Base-by-base conservation (phyloP, 1,139 yeast species). In the Zygoascus sp. region DNA sequence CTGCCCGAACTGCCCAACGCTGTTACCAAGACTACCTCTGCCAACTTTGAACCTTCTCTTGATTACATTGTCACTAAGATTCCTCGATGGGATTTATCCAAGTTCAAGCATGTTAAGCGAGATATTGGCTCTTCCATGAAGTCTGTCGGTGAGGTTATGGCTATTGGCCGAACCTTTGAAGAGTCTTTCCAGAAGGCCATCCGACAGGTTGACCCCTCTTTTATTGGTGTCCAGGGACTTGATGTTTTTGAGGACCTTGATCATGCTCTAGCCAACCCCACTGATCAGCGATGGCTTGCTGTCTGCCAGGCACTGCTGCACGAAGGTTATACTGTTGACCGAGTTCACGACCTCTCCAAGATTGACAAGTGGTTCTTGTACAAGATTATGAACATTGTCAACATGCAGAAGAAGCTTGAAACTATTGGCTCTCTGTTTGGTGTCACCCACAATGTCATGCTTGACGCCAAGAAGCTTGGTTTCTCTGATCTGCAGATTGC, bases 111-210 rank as follows among this genome's bases (percentile, higher is more conserved):
- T 64, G 97, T 90, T 52, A 83, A 87, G 67, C 81, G 95, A 67
- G 89, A 84, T 58, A 84, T 90, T 64, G 96, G 96, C 40, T 87
- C 96, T 23, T 82, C 97, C 44, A 92, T 92, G 98, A 92, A 92
- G 71, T 90, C 97, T 41, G 98, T 92, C 50, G 98, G 98, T 68
- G 98, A 92, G 71, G 98, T 92, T 52, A 92, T 92, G 98, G 95
- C 97, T 48, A 92, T 92, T 65, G 98, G 98, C 62, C 83, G 98
- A 72, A 92, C 81, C 59, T 92, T 90, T 65, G 98, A 92, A 72
- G 98, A 92, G 70, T 86, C 97, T 13, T 83, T 92, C 77, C 98
- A 92, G 72, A 92, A 92, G 75, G 98, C 98, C 47, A 83, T 92
- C 59, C 83, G 98, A 73, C 96, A 90, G 72, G 89, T 90, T 54